A percentile compares a stretch with the other conserved stretches of the same genome.
These are phyloP conservation scores for Murraya koenigii DNA, from an alignment of 345 rosid species.

Conservation along the genomic window DNA sequence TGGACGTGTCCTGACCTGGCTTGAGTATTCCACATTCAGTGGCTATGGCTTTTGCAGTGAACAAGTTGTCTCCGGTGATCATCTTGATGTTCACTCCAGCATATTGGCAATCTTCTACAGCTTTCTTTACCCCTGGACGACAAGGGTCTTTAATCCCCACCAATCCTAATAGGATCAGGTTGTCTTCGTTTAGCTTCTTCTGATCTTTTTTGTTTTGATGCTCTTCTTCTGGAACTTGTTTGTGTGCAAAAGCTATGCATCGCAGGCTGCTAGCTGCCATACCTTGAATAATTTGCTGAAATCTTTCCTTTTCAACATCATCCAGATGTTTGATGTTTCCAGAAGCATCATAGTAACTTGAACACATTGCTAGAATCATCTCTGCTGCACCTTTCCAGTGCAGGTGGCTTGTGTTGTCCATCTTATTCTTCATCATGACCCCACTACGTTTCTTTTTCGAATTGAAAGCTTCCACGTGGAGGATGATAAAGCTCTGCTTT, in stretches of 20 bases:
- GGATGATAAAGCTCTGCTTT: slow-evolving; percentile 27
- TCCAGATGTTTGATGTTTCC: slow-evolving; percentile 38
- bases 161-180: slow-evolving; percentile 52
- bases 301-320: slow-evolving; percentile 22
- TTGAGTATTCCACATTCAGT: slow-evolving; percentile 67
- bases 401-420: slow-evolving; percentile 35
- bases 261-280: slow-evolving; percentile 73
- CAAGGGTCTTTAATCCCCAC: slow-evolving; percentile 79
- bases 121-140: slow-evolving; percentile 57
- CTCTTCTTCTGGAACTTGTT: slow-evolving; percentile 24
- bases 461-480: slow-evolving; percentile 68
- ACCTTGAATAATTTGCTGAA: slow-evolving; percentile 49
- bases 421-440: slow-evolving; percentile 37
- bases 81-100: slow-evolving; percentile 78
- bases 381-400: slow-evolving; percentile 91
- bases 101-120: slow-evolving; percentile 56
- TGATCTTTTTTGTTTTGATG: slow-evolving; percentile 2
- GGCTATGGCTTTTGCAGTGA: slow-evolving; percentile 82
- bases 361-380: slow-evolving; percentile 67
- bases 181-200: slow-evolving; percentile 39
- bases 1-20: slow-evolving; percentile 25
- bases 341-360: slow-evolving; percentile 47
- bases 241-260: slow-evolving; percentile 74
- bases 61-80: slow-evolving; percentile 77
- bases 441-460: slow-evolving; percentile 72